phyloP scores from a whole-genome alignment of 768 basidiomycete genomes.

The Clitopilus hobsonii region DNA sequence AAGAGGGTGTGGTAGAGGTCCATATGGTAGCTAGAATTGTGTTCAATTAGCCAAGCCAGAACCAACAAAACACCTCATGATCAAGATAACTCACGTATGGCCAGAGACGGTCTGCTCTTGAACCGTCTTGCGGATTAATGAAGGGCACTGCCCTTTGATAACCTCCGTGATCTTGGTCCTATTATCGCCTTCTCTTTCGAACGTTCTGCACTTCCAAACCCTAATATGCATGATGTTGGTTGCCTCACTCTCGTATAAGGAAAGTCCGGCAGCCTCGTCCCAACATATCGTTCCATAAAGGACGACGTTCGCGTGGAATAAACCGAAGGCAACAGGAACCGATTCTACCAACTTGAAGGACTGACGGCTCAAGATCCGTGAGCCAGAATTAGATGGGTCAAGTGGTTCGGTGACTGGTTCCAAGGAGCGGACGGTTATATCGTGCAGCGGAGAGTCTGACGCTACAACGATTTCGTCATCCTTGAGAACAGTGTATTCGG shows the following conservation, averaged over 20 bases:
- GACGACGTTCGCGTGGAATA: slow-evolving; percentile 19
- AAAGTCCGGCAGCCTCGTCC: slow-evolving; percentile 19
- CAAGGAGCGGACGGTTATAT: not conserved
- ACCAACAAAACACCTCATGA: not conserved
- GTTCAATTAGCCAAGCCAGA: not conserved
- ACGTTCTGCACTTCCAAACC: slow-evolving; percentile 26
- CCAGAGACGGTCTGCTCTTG: slow-evolving; percentile 18
- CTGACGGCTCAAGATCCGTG: slow-evolving; percentile 18
- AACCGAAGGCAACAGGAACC: slow-evolving; percentile 25
- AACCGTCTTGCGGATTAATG: slow-evolving; percentile 18
- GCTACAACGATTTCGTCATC: slow-evolving; percentile 17
- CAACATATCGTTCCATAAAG: slow-evolving; percentile 28
- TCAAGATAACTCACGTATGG: slow-evolving; percentile 20
- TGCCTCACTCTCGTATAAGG: slow-evolving; percentile 25
- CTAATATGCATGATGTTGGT: slow-evolving; percentile 12
- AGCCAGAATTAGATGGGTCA: not conserved
- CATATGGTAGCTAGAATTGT: slow-evolving; percentile 23
- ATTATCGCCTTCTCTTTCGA: slow-evolving; percentile 20
- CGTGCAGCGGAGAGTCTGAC: slow-evolving; percentile 8
- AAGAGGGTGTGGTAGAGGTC: slow-evolving; percentile 23
- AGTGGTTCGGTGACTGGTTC: not conserved
- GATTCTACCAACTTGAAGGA: slow-evolving; percentile 26
- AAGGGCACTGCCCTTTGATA: slow-evolving; percentile 25
- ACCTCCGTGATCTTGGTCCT: slow-evolving; percentile 25
- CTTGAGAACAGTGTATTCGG: slow-evolving; percentile 20